These are phyloP conservation scores for Xylaria grammica DNA, from an alignment of 495 filamentous ascomycete species.

Conservation along the genomic window DNA sequence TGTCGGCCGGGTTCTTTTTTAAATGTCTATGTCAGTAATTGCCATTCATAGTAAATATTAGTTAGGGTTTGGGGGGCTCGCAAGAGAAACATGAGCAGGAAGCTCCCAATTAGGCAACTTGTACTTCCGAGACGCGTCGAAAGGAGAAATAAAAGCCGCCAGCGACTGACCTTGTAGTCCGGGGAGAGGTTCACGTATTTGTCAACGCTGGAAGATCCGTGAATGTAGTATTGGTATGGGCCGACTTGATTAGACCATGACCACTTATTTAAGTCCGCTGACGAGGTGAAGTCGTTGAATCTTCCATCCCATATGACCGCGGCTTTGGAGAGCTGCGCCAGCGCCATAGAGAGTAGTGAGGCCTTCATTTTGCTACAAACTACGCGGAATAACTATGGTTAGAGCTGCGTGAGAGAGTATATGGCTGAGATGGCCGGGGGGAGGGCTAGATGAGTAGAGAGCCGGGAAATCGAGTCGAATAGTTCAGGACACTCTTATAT, in stretches of 20 bases:
- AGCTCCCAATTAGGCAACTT: too few relatives aligned
- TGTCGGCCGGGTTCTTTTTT: slow-evolving; percentile 72
- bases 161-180: too few relatives aligned
- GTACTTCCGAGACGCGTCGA: too few relatives aligned
- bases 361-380: slow-evolving; percentile 31
- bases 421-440: not conserved
- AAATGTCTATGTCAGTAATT: too few relatives aligned
- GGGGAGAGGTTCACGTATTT: slow-evolving; percentile 62
- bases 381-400: not conserved
- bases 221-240: slow-evolving; percentile 76
- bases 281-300: slow-evolving; percentile 60
- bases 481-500: not conserved
- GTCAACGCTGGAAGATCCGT: slow-evolving; percentile 58
- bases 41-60: too few relatives aligned
- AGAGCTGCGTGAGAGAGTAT: not conserved
- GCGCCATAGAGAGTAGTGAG: slow-evolving; percentile 21
- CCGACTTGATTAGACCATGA: slow-evolving; percentile 69
- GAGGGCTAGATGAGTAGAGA: not conserved
- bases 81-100: too few relatives aligned
- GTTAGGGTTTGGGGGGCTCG: too few relatives aligned
- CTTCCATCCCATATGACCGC: slow-evolving; percentile 65
- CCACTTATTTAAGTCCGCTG: slow-evolving; percentile 61
- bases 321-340: slow-evolving; percentile 32
- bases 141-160: too few relatives aligned
- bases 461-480: not conserved